Evolutionary conservation across 2,329 filamentous ascomycete genomes (phyloP), one percentile per base, ranked within the genome.

Genomic region (Penicillium glabrum): DNA sequence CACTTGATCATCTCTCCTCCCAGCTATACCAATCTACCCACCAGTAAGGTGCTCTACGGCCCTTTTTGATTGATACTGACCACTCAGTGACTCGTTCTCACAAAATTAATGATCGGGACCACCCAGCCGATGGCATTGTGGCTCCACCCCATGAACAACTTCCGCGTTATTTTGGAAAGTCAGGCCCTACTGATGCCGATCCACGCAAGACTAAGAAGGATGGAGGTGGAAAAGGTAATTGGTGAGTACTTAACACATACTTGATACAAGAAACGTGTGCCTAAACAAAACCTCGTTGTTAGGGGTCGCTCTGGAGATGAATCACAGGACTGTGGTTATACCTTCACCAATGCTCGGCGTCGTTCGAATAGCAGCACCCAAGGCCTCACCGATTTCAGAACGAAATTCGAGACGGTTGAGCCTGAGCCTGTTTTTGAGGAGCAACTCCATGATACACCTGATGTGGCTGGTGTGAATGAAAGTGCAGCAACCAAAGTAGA

Each of bases 191-290:
- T 68, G 92, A 92, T 71, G 82, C 83, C 66, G 90, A 96, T 72
- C 93, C 95, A 60, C 92, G 91, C 77, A 95, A 96, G 83, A 88
- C 89, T 73, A 99, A 99, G 87, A 99, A 99, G 82, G 90, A 96
- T 71, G 93, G 93, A 62, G 89, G 85, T 66, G 93, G 93, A 66
- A 93, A 90, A 77, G 91, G 89, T 72, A 97, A 97, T 78, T 99
- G 93, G 93, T 96, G 85, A 77, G 88, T 69, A n/a, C 1, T 21
- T 5, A 10, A 9, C 27, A 10, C 21, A 11, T 37, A 11, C 7
- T 19, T 16, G 10, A n/a, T 41, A 24, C 5, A n/a, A 39, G 16
- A n/a, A 13, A 29, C 16, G 27, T 27, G 5, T 0, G 14, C 14
- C 10, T 35, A n/a, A 37, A 31, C 21, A 27, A 33, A 41, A 16